Evolutionary conservation across 768 basidiomycete genomes (phyloP), one percentile per base, ranked within the genome.

Genomic region (Xerocomus potaroensis): DNA sequence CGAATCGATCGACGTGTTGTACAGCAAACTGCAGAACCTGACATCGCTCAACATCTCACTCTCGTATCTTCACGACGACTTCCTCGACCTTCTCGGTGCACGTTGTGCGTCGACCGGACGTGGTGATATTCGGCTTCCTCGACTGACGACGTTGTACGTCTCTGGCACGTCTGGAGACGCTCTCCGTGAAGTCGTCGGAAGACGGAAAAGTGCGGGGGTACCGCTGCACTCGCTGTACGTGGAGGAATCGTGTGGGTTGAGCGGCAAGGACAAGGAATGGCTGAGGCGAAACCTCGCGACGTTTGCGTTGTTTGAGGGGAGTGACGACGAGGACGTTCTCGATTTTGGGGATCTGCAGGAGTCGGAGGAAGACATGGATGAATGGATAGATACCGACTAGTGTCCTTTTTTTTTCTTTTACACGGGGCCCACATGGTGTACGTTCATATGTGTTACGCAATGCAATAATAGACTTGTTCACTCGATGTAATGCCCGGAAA

Each of bases 301-400:
- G 26, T 70, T 85, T 14, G 76, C 77, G 10, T 75, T 69, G 50
- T 85, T 81, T 49, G 80, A 79, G 47, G 72, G 78, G 27, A 81
- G 80, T 36, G 72, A 72, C 37, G 71, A 72, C 24, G 81, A 68
- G 15, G 68, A 63, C 33, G 50, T 51, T 15, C 46, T 53, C 6
- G 68, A 65, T 19, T 56, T 56, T 12, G 67, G 62, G 5, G 63
- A 66, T 38, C 18, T 43, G 30, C 2, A 32, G 1, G 51, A 48
- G 27, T 23, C 21, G 14, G 39, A 41, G n/a, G 39, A 40, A 6
- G 58, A 53, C 8, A 8, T 34, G 3, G 48, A 51, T 34, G 50
- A 49, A 8, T 61, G 51, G 60, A n/a, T n/a, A n/a, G n/a, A n/a
- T n/a, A n/a, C n/a, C n/a, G n/a, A n/a, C n/a, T n/a, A n/a, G n/a